These are phyloP conservation scores for Aspergillus latus DNA, from an alignment of 2,329 filamentous ascomycete species.

Conservation along the genomic window DNA sequence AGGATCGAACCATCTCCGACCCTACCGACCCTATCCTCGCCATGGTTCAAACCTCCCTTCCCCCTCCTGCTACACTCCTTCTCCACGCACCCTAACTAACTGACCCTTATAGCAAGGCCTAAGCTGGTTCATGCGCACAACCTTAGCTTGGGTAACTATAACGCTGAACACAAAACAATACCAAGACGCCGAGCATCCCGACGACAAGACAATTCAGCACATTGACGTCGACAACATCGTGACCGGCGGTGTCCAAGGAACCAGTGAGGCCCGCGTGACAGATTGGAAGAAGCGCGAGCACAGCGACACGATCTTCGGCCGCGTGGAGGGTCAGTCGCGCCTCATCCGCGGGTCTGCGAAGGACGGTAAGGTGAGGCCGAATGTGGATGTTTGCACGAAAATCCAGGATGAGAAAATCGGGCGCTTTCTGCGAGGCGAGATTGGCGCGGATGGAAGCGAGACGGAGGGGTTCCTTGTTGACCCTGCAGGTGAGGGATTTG, in stretches of 20 bases:
- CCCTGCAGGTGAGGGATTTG: slow-evolving; percentile 42
- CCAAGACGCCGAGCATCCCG: slow-evolving; percentile 50
- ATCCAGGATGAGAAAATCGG: slow-evolving; percentile 39
- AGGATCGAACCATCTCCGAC: slow-evolving; percentile 77
- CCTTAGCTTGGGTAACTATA: slow-evolving; percentile 67
- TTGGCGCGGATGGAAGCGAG: slow-evolving; percentile 55
- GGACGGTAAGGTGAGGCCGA: slow-evolving; percentile 39
- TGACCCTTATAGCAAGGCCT: slow-evolving; percentile 59
- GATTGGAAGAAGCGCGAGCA: slow-evolving; percentile 65
- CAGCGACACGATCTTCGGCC: slow-evolving; percentile 77
- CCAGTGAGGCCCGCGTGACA: slow-evolving; percentile 56
- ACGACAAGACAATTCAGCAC: slow-evolving; percentile 51
- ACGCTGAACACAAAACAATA: slow-evolving; percentile 63
- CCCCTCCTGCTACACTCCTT: slow-evolving; percentile 5
- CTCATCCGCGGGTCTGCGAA: slow-evolving; percentile 45
- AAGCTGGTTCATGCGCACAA: slow-evolving; percentile 70
- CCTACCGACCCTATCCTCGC: slow-evolving; percentile 66
- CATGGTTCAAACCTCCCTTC: slow-evolving; percentile 47
- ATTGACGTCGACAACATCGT: slow-evolving; percentile 71
- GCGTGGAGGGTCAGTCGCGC: slow-evolving; percentile 60
- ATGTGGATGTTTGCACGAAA: slow-evolving; percentile 39
- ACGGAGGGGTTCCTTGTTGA: slow-evolving; percentile 61
- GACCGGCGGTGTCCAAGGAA: slow-evolving; percentile 70
- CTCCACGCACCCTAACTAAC: slow-evolving; percentile 1
- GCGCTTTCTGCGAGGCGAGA: slow-evolving; percentile 43